phyloP scores from a whole-genome alignment of 495 filamentous ascomycete species.

The Penicillium ucsense region DNA sequence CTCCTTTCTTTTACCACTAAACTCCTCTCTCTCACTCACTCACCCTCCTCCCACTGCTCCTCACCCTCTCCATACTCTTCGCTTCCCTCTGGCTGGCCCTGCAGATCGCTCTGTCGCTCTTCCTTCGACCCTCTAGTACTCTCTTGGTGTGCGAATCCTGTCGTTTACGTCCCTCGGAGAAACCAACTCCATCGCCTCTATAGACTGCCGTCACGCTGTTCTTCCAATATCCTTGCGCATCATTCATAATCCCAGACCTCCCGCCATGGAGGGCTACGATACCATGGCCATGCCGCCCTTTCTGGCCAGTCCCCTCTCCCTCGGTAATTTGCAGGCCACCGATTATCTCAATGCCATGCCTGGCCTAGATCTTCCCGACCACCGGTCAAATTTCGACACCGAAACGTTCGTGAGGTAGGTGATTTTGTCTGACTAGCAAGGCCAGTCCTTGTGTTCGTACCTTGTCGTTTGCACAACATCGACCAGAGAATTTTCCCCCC shows the following conservation, averaged over 20 bases:
- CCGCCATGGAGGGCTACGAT: conserved; percentile 55
- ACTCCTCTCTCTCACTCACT: conserved; percentile 8
- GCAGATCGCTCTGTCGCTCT: background rate
- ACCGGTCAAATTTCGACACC: conserved; percentile 47
- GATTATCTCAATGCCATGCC: conserved; percentile 47
- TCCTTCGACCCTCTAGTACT: no score
- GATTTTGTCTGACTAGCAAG: background rate
- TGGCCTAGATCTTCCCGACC: conserved; percentile 45
- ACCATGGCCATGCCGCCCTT: conserved; percentile 53
- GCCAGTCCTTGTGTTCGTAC: background rate
- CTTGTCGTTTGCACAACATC: background rate
- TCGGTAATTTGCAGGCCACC: conserved; percentile 39
- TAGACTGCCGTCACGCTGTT: no score
- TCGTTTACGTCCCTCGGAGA: no score
- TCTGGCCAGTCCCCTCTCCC: conserved; percentile 44
- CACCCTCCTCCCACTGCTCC: conserved; percentile 10
- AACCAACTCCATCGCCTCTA: no score
- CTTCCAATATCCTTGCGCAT: no score
- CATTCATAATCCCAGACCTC: background rate
- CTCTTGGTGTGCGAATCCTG: no score
- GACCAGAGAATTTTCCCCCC: background rate
- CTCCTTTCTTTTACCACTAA: background rate
- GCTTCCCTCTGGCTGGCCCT: background rate
- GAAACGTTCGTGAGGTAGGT: conserved; percentile 51
- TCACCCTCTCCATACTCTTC: background rate